Evolutionary conservation across 768 basidiomycete species (phyloP), one percentile per base, ranked within the genome.

Genomic region (Phaeotremella fagi): DNA sequence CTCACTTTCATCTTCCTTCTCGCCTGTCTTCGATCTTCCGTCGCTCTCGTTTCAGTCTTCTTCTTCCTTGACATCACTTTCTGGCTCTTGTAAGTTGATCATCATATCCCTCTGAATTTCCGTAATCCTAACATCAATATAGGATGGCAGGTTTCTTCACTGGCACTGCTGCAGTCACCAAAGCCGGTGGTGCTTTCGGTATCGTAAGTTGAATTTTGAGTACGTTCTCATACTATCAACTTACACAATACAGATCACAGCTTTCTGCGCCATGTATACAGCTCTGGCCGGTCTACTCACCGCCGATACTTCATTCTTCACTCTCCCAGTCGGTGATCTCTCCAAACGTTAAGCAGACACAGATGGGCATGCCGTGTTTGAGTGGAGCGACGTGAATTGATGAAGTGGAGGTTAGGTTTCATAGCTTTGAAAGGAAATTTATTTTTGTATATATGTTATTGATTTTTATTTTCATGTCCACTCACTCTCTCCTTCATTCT

Each of bases 11-110:
- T 75, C 63, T 71, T 76, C 67, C 59, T 75, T 41, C 29, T 84
- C 31, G 82, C 78, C n/a, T 70, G 80, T 2, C 68, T 81, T 2
- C 78, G 81, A 54, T 77, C 79, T 23, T 82, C 80, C 43, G 33
- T 83, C 35, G 78, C 78, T 29, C 74, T 84, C 18, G 69, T 79
- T 15, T 68, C 77, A 0, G 68, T 85, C 16, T 80, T 84, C 68
- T 71, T 77, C 71, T 81, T 75, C 78, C 78, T 85, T 20, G 76
- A 74, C 25, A 52, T 80, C 45, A 83, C 83, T 4, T 85, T 74
- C 63, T 64, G 59, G 48, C 54, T 66, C 9, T 48, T 69, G 57
- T 62, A 29, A 58, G 61, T 62, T 51, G 20, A 7, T 20, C 24
- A 11, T 25, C 24, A 15, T 45, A 7, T 4, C 16, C 24, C 45